Base-by-base conservation (phyloP, 2,329 filamentous ascomycete species). In the Rutstroemia sp. region DNA sequence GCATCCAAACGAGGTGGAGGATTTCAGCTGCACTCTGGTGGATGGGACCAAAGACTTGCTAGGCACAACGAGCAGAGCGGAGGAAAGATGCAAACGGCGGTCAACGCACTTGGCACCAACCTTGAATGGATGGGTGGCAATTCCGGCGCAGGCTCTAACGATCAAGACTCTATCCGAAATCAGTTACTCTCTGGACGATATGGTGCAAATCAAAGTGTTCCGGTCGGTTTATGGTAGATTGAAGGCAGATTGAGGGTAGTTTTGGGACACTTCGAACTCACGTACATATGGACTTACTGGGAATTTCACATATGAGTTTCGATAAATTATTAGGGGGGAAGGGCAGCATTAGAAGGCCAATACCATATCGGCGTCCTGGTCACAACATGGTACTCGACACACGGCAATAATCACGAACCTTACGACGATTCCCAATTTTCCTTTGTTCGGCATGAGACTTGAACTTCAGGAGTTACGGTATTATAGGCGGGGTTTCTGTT, bases 1-100 rank as follows among this genome's bases (percentile, higher is more conserved):
- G 90, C 91, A 2, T 86, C 88, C 21, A 97, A 97, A 76, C 82
- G 88, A 63, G 92, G 90, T 10, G 92, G 90, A 27, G 94, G 94
- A 37, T 94, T 97, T 66, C 84, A 89, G 62, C 69, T 99, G 62
- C 89, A 96, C 67, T 89, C 90, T 48, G 91, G 88, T 53, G 89
- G 89, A 58, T 99, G 94, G 94, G 92, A 97, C 66, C 86, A 94
- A 71, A 89, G 84, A 65, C 75, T 99, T 46, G 77, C 83, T 25
- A 90, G 89, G 68, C 94, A 99, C 74, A 92, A 97, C 68, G 84
- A 94, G 63, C 84, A 87, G 62, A 92, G 90, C 5, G 86, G 87
- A 44, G 91, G 90, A 25, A 88, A 88, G 66, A 80, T 99, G 72
- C 83, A 86, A 60, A 81, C 84, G 45, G 94, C 92, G 38, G 83